A percentile compares a stretch with the other conserved stretches of the same genome.
Conservation (phyloP, 345 rosid species). For the Dipteronia dyeriana region DNA sequence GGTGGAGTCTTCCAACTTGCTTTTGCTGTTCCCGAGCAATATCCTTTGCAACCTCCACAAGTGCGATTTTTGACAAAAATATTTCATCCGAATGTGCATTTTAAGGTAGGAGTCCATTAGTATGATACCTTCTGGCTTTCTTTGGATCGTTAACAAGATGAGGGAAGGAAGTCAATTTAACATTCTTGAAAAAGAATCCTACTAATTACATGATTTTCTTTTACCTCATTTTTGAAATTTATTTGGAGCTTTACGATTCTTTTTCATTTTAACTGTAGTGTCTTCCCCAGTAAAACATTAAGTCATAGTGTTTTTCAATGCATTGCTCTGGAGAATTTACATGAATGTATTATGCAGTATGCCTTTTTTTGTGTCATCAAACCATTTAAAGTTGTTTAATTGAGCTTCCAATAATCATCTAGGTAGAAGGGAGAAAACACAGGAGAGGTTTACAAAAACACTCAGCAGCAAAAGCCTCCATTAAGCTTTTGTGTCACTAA, state of each 20-base stretch:
- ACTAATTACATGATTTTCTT: neutral
- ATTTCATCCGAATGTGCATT: conserved; percentile 98
- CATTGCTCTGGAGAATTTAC: neutral
- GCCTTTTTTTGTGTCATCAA: neutral
- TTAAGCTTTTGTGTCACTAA: neutral
- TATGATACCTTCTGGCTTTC: neutral
- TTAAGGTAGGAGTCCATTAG: conserved; percentile 56
- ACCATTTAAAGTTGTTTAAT: neutral
- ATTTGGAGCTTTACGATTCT: neutral
- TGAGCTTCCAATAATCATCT: conserved; percentile 9
- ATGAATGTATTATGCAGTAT: neutral
- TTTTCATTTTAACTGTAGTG: conserved; percentile 1
- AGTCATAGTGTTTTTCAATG: neutral
- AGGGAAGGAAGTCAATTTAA: neutral
- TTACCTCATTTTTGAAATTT: neutral
- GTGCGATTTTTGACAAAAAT: conserved; percentile 95
- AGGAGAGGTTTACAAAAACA: neutral
- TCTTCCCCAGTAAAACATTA: neutral
- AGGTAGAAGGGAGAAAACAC: neutral
- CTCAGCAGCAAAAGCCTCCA: neutral
- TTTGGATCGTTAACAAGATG: neutral
- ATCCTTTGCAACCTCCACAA: conserved; percentile 99
- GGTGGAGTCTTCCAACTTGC: conserved; percentile 98
- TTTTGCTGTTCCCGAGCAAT: conserved; percentile 92
- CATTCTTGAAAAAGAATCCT: neutral